Evolutionary conservation across 805 yeast species (phyloP).

Genomic region (Monosporozyma unispora): DNA sequence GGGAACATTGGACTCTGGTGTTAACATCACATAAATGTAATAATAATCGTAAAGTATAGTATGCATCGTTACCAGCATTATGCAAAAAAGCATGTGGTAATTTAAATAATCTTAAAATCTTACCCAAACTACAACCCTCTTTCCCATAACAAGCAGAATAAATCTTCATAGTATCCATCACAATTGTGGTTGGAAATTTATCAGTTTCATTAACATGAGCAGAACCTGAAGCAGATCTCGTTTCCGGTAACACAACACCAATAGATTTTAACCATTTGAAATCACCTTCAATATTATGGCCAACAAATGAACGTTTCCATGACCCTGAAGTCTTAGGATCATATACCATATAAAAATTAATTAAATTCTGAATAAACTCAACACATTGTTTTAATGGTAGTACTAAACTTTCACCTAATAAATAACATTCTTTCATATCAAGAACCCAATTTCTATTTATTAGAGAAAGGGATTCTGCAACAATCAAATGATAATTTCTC

Average conservation of each 20-base stretch:
- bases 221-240: neutral
- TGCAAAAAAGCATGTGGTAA: conserved; percentile 55
- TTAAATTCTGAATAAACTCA: conserved; percentile 34
- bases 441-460: conserved; percentile 47
- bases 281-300: conserved; percentile 52
- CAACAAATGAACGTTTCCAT: conserved; percentile 39
- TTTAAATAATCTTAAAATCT: conserved; percentile 36
- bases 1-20: conserved; percentile 16
- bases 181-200: neutral
- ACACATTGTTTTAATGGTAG: conserved; percentile 33
- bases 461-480: conserved; percentile 35
- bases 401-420: conserved; percentile 41
- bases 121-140: conserved; percentile 38
- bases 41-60: conserved; percentile 47
- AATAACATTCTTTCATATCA: conserved; percentile 42
- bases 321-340: conserved; percentile 12
- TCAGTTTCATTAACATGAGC: neutral
- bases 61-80: conserved; percentile 67
- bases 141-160: conserved; percentile 35
- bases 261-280: conserved; percentile 39
- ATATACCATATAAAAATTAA: conserved; percentile 35
- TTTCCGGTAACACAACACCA: conserved; percentile 39
- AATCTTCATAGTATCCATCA: conserved; percentile 42
- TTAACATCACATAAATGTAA: conserved; percentile 41
- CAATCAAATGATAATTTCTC: conserved; percentile 36